Conservation (phyloP, 2,329 filamentous ascomycete species). For the Tolypocladium nubicola region DNA sequence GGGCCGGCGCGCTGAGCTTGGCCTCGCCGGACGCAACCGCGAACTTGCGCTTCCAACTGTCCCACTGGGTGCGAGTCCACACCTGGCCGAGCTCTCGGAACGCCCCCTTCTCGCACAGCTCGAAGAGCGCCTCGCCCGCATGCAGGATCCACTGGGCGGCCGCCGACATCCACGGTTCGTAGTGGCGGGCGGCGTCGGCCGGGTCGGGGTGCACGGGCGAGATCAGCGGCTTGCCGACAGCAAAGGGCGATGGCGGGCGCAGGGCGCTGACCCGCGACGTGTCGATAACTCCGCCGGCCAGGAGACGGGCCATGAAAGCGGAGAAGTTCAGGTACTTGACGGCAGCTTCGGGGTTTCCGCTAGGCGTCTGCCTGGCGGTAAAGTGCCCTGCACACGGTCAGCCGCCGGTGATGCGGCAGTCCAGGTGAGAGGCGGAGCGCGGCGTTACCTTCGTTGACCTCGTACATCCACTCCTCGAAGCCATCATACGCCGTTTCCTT, state of each 20-base stretch:
- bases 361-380: neutral
- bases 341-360: neutral
- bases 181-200: neutral
- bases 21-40: neutral
- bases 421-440: neutral
- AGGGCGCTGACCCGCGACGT: neutral
- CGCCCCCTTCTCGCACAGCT: neutral
- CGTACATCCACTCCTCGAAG: neutral
- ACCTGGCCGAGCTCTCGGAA: neutral
- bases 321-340: neutral
- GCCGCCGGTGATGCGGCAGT: neutral
- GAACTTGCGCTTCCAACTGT: neutral
- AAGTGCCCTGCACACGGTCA: neutral
- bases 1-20: neutral
- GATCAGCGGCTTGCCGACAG: neutral
- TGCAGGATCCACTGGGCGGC: neutral
- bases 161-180: neutral
- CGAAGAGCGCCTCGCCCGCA: neutral
- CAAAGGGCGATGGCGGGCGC: neutral
- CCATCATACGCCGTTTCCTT: neutral
- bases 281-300: neutral
- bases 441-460: neutral
- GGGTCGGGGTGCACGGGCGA: neutral
- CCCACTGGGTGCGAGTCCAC: neutral
- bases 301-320: neutral